Base-by-base conservation (phyloP, 352 stramenopile species). In the Pythium oligandrum region DNA sequence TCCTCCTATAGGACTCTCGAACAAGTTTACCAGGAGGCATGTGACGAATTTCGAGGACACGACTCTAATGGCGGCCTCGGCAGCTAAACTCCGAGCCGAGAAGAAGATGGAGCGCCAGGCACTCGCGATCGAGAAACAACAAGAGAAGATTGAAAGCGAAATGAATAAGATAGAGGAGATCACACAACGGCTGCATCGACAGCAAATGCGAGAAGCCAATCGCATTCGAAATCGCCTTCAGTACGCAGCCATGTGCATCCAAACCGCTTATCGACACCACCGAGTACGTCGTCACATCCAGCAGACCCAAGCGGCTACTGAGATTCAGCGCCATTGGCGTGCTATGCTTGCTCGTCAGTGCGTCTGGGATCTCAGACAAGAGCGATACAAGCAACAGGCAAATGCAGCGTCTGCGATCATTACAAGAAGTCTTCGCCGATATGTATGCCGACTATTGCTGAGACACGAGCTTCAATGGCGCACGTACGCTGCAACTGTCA, bases 1-100 rank as follows among this genome's bases (percentile, higher is more conserved):
- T 0, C 17, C 33, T 9, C 30, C 26, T 64, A 33, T 39, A 93
- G 83, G 78, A 4, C 82, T 90, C 39, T 93, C 83, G 6, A 86
- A 62, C 68, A 93, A 93, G 57, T 93, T 93, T 55, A 88, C 83
- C 2, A 88, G 85, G 64, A 68, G 71, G 17, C 82, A 88, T 68
- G 57, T 64, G 6, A 61, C 53, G 32, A 88, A 89, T 48, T 91
- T 89, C 45, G 68, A 83, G 5, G 83, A 93, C 54, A 90, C 80
- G 17, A 89, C 77, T 1, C 66, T 93, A 35, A 71, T 75, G 4
- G 83, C 75, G 5, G 80, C 83, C 4, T 90, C 83, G 4, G 77
- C 73, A 3, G 80, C 83, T 1, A 88, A 88, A 51, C 51, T 70
- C 10, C 75, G 83, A 33, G 71, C 78, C 4, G 81, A 93, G 47